Evolutionary conservation across 192 early-diverging fungal species (phyloP), one percentile per base, ranked within the genome.

Genomic region (Backusella circina): DNA sequence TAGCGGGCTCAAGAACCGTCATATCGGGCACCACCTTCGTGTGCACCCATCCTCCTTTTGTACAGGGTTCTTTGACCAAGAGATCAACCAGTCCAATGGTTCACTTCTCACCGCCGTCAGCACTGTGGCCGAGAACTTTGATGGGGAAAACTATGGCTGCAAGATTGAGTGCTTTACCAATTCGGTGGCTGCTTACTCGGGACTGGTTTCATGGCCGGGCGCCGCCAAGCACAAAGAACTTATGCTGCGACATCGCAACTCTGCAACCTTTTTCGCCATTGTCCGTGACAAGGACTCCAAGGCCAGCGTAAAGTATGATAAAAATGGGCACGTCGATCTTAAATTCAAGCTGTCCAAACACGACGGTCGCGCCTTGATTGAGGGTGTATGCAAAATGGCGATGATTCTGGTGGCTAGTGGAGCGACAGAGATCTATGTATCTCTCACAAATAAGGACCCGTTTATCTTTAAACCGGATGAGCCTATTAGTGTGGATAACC

Each of bases 41-140:
- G 74, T 92, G 10, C 92, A 95, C 71, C 93, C 92, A 28, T 85
- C 82, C n/a, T 54, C 71, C 15, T 64, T 84, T 54, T 84, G 88
- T 39, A 87, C 89, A 79, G 92, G 91, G 9, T 91, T 91, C 73
- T 70, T 70, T 71, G 72, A 88, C 54, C 74, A 83, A 37, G 69
- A 75, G 2, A 61, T 91, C 13, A 78, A 91, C 21, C 70, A 72
- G 8, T 87, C 88, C 36, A 71, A 79, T 65, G 88, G 88, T 8
- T 82, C 88, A 7, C 89, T 91, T 41, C 89, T 94, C 88, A 93
- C 90, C 5, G 83, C 90, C n/a, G 80, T 93, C 18, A 75, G 80
- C 32, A 83, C 80, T 12, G 85, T 84, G 1, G 82, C 78, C 1
- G 89, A 89, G 38, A 86, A 93, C 65, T 71, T 78, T 0, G 87